Evolutionary conservation across 352 stramenopile genomes (phyloP).

Genomic region (Blastocystis sp.): DNA sequence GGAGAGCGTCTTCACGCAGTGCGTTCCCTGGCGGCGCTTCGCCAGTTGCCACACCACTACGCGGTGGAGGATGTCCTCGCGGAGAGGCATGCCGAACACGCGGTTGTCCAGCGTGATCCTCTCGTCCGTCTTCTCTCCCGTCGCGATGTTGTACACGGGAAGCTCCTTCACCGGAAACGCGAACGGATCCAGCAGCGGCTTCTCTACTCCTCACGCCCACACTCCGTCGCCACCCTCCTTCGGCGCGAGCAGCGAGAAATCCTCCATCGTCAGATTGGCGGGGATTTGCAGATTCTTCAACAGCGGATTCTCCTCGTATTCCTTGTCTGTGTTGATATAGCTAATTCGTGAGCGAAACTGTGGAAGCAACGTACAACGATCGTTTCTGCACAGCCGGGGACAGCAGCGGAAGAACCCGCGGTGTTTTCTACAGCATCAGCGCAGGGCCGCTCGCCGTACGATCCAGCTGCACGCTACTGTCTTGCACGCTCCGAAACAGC

Average conservation of each 20-base stretch:
- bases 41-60: constrained; percentile 76
- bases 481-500: background rate
- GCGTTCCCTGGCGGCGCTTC: constrained; percentile 56
- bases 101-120: constrained; percentile 69
- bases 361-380: constrained; percentile 13
- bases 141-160: constrained; percentile 36
- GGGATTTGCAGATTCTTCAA: constrained; percentile 36
- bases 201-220: background rate
- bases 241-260: constrained; percentile 1
- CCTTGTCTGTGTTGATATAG: constrained; percentile 68
- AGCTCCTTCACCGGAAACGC: constrained; percentile 30
- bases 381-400: background rate
- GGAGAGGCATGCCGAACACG: constrained; percentile 77
- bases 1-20: constrained; percentile 71
- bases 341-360: background rate
- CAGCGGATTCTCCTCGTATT: constrained; percentile 43
- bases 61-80: constrained; percentile 78
- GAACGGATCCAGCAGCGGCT: constrained; percentile 52
- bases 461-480: background rate
- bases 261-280: constrained; percentile 39
- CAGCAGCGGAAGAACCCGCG: background rate
- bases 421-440: constrained; percentile 48
- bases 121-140: constrained; percentile 34
- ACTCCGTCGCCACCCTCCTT: background rate
- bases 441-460: too few species aligned